A percentile compares a stretch with the other conserved stretches of the same genome.
Evolutionary conservation across 2,329 filamentous ascomycete genomes (phyloP).

Genomic region (Xenoacremonium recifei): DNA sequence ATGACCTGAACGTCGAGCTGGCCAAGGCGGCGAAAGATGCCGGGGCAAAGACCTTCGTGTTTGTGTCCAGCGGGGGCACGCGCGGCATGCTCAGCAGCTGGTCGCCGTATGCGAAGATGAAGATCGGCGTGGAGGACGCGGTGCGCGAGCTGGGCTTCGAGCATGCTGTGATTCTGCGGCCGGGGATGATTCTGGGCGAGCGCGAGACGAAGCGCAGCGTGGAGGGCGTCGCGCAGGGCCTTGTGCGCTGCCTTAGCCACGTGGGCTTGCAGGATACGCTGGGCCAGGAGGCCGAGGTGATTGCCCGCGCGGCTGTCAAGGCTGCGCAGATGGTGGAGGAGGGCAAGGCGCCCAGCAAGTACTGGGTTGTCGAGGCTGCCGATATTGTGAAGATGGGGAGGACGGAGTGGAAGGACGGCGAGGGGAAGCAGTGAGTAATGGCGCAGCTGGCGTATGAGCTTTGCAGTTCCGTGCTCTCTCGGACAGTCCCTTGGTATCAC

Average conservation of each 20-base stretch:
- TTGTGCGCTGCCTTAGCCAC: constrained; percentile 56
- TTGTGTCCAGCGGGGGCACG: constrained; percentile 63
- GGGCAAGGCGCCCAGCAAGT: constrained; percentile 58
- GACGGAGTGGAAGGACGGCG: constrained; percentile 49
- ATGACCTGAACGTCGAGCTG: constrained; percentile 79
- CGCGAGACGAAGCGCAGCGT: constrained; percentile 59
- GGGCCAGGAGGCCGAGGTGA: constrained; percentile 72
- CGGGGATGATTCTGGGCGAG: constrained; percentile 73
- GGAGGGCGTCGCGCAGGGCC: constrained; percentile 55
- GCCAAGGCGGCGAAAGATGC: constrained; percentile 71
- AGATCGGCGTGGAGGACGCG: constrained; percentile 80
- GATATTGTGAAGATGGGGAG: constrained; percentile 70
- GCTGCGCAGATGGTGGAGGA: constrained; percentile 58
- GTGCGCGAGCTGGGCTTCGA: constrained; percentile 73
- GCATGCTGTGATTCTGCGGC: constrained; percentile 70
- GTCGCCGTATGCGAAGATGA: constrained; percentile 68
- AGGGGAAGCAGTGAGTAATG: no score
- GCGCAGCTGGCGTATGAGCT: no score
- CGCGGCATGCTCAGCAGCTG: constrained; percentile 38
- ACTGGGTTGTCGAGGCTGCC: constrained; percentile 56
- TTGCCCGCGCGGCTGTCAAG: constrained; percentile 64
- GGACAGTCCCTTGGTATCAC: no score
- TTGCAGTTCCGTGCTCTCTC: no score
- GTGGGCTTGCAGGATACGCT: constrained; percentile 62
- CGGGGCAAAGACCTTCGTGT: constrained; percentile 72